Evolutionary conservation across 805 yeast species (phyloP), one percentile per base, ranked within the genome.

Genomic region (Jamesozyma jinghongensis): DNA sequence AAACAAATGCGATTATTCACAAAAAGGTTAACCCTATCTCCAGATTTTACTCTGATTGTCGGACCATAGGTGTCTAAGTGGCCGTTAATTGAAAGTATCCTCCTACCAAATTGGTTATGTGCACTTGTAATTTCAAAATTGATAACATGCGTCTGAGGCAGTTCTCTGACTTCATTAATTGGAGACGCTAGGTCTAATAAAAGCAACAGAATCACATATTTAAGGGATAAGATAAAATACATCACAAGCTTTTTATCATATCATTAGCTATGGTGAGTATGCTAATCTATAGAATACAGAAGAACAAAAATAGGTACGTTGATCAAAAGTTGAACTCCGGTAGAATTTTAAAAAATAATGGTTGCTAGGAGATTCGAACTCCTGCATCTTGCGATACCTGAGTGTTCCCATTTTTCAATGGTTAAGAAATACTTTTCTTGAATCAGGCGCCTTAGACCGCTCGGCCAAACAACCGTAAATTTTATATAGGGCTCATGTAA

Each of bases 361-460:
- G 54, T 50, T 50, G 54, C 54, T 47, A 49, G 42, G 51, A 49
- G 53, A 49, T 49, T 49, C 54, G 54, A 49, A 50, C 54, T 50
- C 51, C 42, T 50, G 54, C 52, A 50, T 50, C 54, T 50, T 50
- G 48, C 53, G 53, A 50, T 50, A 50, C 52, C 52, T 47, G 52
- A 50, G 54, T 41, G 30, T 45, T 48, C 52, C 52, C 44, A 40
- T 18, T 19, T 38, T n/a, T 22, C 5, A 17, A 27, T 32, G 35
- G 41, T 34, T 34, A 39, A 39, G 41, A 39, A 30, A 42, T 43
- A 42, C 25, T 32, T n/a, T 19, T 47, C 52, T 49, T 51, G 52
- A 49, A 51, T 51, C 53, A 49, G 54, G 52, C 54, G 52, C 52
- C 54, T 51, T 51, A 51, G 50, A 49, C 54, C 53, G 53, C 53